phyloP scores from a whole-genome alignment of 257 asterid genomes.

The Penstemon barbatus region DNA sequence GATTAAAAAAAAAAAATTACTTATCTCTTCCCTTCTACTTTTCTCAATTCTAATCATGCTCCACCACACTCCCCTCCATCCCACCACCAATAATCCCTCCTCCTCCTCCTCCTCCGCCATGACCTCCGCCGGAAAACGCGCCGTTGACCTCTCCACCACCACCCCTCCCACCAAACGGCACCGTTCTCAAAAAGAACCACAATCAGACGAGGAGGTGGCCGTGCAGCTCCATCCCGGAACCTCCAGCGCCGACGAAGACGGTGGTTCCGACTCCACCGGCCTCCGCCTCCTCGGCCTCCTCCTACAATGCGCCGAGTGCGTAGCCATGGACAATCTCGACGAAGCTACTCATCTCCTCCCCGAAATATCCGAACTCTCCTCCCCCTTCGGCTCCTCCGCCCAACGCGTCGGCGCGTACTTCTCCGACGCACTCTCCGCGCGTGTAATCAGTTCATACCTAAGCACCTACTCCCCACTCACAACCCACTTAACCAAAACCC shows the following conservation, averaged over 20 bases:
- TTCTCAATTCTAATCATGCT: conserved; percentile 36
- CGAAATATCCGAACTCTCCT: conserved; percentile 76
- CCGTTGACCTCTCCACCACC: conserved; percentile 41
- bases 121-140: conserved; percentile 55
- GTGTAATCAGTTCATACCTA: conserved; percentile 64
- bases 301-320: conserved; percentile 87
- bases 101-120: conserved; percentile 32
- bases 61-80: conserved; percentile 31
- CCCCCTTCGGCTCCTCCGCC: conserved; percentile 92
- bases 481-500: conserved; percentile 37
- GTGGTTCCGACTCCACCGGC: conserved; percentile 59
- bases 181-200: conserved; percentile 32
- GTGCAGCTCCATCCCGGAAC: conserved; percentile 8
- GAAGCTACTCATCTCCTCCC: conserved; percentile 72
- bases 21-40: neutral
- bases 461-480: conserved; percentile 62
- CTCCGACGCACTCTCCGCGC: conserved; percentile 80
- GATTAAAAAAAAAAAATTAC: too few relatives aligned
- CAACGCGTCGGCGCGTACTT: conserved; percentile 95
- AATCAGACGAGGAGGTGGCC: conserved; percentile 26
- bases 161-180: conserved; percentile 38
- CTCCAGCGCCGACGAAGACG: neutral
- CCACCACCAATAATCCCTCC: conserved; percentile 33
- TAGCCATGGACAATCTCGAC: conserved; percentile 68
- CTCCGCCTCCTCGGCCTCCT: conserved; percentile 76